Evolutionary conservation across 345 rosid species (phyloP).

Genomic region (Populus euphratica): DNA sequence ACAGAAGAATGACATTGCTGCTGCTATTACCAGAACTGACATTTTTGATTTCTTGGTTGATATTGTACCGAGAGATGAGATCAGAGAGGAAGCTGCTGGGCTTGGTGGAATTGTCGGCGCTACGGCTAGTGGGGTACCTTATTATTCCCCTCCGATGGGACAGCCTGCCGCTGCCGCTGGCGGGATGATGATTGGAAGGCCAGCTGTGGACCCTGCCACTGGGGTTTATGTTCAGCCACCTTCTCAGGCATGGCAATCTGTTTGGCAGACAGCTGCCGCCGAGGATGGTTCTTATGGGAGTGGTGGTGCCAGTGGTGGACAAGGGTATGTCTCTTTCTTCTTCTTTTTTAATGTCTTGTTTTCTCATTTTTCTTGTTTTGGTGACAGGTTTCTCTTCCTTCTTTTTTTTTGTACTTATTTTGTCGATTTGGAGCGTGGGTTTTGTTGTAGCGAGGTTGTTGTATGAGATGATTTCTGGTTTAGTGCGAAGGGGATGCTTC

Average conservation of each 20-base stretch:
- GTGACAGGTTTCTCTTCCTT: not conserved
- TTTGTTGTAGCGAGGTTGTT: not conserved
- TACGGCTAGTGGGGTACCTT: conserved; percentile 77
- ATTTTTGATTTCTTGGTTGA: conserved; percentile 90
- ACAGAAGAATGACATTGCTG: conserved; percentile 93
- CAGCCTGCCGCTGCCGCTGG: conserved; percentile 55
- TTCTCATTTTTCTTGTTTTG: not conserved
- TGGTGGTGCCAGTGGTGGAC: conserved; percentile 57
- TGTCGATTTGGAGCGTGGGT: not conserved
- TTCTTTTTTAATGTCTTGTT: not conserved
- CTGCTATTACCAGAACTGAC: conserved; percentile 85
- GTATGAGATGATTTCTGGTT: not conserved
- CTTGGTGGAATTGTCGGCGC: conserved; percentile 55
- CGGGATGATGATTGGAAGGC: conserved; percentile 89
- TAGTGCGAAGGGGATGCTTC: not conserved
- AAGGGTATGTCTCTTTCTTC: conserved; percentile 14
- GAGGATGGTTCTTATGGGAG: conserved; percentile 69
- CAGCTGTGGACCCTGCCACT: conserved; percentile 61
- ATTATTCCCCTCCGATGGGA: conserved; percentile 82
- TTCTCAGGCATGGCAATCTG: conserved; percentile 95
- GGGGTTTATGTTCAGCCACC: conserved; percentile 79
- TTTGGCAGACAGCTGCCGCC: conserved; percentile 69
- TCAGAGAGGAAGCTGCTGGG: conserved; percentile 64
- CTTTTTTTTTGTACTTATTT: not conserved
- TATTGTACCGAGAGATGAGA: conserved; percentile 85